Base-by-base conservation (phyloP, 2,329 filamentous ascomycete genomes). In the Fusarium continuum region DNA sequence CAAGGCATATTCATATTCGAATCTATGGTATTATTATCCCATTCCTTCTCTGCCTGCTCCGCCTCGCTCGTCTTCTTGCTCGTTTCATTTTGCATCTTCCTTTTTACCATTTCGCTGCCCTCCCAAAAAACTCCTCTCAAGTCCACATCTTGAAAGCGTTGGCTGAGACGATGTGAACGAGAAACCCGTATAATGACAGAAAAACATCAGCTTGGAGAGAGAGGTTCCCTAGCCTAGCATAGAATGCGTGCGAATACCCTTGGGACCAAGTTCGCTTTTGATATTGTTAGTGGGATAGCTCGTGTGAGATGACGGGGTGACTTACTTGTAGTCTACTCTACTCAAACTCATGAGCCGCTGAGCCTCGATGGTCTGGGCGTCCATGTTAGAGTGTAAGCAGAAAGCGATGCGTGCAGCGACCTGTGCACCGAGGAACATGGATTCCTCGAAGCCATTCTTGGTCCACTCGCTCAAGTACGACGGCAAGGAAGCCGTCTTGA, bases 391-490 rank as follows among this genome's bases (percentile, higher is more conserved):
- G 65, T 87, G 84, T 64, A 86, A 75, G 68, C 83, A 86, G 69
- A 83, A 87, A 3, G 83, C 84, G 49, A 87, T 78, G 17, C 85
- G 76, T 3, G 91, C 92, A 2, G 91, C 92, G 26, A 97, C 90
- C 77, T 96, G 92, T 3, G 92, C 91, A 10, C 93, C 93, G 7
- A 97, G 80, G 77, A 97, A 97, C 72, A 88, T 87, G 43, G 91
- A 87, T 77, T 97, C 93, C 72, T 97, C 93, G 71, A 85, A 84
- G 52, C 85, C 82, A 64, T 88, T 86, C 77, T 91, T 93, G 73
- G 92, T 92, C 92, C 93, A 97, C 76, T 97, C 93, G 10, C 90
- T 86, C 67, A 97, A 90, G 76, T 97, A 97, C 48, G 91, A 90
- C 1, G 93, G 93, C 67, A 91, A 82, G 65, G 87, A 85, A 23